phyloP scores from a whole-genome alignment of 2,329 filamentous ascomycete genomes.

The Thelonectria rubi region DNA sequence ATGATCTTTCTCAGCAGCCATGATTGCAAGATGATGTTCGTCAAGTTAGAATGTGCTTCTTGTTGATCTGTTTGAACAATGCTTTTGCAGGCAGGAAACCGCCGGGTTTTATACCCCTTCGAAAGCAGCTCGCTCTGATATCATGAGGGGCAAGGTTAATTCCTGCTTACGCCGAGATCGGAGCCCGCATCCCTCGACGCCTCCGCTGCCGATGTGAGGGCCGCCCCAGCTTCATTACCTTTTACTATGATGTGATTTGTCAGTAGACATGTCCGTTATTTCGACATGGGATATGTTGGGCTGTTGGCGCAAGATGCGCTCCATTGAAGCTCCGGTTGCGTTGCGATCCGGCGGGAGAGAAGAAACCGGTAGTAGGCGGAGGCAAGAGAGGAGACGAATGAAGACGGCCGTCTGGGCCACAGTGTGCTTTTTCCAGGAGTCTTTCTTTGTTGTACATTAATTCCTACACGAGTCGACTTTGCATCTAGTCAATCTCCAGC shows the following conservation, averaged over 20 bases:
- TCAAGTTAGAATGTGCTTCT: background rate
- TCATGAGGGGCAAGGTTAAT: constrained; percentile 29
- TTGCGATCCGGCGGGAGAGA: background rate
- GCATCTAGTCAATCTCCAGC: constrained; percentile 56
- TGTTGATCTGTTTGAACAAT: background rate
- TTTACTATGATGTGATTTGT: constrained; percentile 27
- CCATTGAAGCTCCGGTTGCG: background rate
- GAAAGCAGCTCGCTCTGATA: constrained; percentile 4
- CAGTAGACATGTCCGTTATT: background rate
- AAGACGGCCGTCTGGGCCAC: background rate
- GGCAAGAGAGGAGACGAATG: background rate
- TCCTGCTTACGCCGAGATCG: constrained; percentile 36
- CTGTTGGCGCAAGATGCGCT: constrained; percentile 35
- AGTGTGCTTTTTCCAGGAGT: background rate
- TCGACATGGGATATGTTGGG: constrained; percentile 1
- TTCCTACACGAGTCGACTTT: too few species aligned
- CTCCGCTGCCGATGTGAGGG: constrained; percentile 16
- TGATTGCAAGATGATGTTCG: constrained; percentile 16
- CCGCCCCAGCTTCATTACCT: constrained; percentile 24
- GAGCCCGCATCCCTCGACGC: constrained; percentile 23
- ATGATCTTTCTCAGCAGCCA: constrained; percentile 41
- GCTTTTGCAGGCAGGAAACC: background rate
- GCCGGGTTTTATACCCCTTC: constrained; percentile 30
- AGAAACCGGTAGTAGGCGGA: background rate
- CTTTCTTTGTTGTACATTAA: too few species aligned